These are phyloP conservation scores for Saturnispora gosingensis DNA, from an alignment of 805 yeast species.

Conservation along the genomic window DNA sequence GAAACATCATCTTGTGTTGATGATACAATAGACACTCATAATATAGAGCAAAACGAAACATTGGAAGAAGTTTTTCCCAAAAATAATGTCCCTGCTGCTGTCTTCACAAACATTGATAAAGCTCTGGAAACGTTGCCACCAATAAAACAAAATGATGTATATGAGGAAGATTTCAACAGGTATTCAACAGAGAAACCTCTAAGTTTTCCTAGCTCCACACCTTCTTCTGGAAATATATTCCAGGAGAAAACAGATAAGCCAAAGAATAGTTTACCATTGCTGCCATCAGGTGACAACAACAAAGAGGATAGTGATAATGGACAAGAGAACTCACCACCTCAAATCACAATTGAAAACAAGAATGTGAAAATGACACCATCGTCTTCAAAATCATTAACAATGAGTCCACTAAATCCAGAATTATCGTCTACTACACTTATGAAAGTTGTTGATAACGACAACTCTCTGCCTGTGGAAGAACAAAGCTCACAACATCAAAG, in stretches of 20 bases:
- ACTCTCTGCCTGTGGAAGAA: background rate
- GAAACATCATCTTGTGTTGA: background rate
- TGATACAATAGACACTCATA: background rate
- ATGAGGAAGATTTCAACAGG: background rate
- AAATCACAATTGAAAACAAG: background rate
- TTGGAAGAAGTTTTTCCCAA: background rate
- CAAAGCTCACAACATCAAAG: background rate
- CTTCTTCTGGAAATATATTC: background rate
- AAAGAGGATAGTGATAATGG: background rate
- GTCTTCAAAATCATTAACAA: background rate
- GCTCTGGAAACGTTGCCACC: background rate
- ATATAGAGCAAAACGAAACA: background rate
- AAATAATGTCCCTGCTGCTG: background rate
- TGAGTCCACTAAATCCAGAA: background rate
- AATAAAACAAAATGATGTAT: background rate
- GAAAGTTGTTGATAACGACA: background rate
- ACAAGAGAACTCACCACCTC: background rate
- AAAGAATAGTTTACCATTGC: background rate
- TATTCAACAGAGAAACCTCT: slow-evolving; percentile 5
- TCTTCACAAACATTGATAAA: background rate
- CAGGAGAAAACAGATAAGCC: background rate
- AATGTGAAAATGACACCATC: background rate
- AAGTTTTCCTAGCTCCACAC: background rate
- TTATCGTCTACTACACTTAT: background rate
- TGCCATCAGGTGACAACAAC: background rate